A percentile compares a stretch with the other conserved stretches of the same genome.
Evolutionary conservation across 805 yeast genomes (phyloP).

Genomic region (Candida nitratophila): DNA sequence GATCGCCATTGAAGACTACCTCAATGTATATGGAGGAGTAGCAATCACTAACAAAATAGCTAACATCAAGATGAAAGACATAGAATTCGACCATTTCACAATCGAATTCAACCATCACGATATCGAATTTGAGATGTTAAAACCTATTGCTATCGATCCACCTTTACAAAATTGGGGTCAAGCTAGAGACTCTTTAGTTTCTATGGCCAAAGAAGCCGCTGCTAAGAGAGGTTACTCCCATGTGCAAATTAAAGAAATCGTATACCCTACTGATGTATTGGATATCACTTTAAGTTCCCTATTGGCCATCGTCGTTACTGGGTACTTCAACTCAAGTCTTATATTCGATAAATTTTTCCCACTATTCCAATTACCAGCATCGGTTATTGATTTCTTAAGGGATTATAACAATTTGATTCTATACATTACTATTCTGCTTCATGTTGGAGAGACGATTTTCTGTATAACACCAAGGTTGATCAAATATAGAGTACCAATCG

Average conservation of each 20-base stretch:
- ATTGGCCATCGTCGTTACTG: slow-evolving; percentile 8
- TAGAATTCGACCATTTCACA: slow-evolving; percentile 37
- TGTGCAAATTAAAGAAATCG: slow-evolving; percentile 39
- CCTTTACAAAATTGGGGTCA: slow-evolving; percentile 38
- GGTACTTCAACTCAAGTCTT: slow-evolving; percentile 2
- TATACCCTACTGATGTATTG: slow-evolving; percentile 27
- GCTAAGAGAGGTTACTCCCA: slow-evolving; percentile 52
- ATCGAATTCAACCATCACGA: slow-evolving; percentile 34
- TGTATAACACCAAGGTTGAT: slow-evolving; percentile 42
- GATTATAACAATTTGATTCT: slow-evolving; percentile 7
- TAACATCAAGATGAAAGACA: slow-evolving; percentile 37
- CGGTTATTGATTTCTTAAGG: slow-evolving; percentile 4
- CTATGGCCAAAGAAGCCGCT: slow-evolving; percentile 76
- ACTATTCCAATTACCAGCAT: slow-evolving; percentile 3
- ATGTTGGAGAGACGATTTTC: slow-evolving; percentile 42
- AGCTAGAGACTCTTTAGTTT: slow-evolving; percentile 46
- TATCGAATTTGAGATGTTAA: slow-evolving; percentile 29
- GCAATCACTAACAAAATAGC: slow-evolving; percentile 27
- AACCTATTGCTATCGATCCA: slow-evolving; percentile 43
- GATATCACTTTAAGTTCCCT: slow-evolving; percentile 26
- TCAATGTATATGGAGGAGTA: slow-evolving; percentile 59
- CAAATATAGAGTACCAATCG: slow-evolving; percentile 55
- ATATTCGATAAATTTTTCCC: slow-evolving; percentile 3
- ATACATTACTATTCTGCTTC: slow-evolving; percentile 31
- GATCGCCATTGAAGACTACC: slow-evolving; percentile 65